These are phyloP conservation scores for Schwanniomyces etchellsii DNA, from an alignment of 1,139 yeast genomes.

Conservation along the genomic window DNA sequence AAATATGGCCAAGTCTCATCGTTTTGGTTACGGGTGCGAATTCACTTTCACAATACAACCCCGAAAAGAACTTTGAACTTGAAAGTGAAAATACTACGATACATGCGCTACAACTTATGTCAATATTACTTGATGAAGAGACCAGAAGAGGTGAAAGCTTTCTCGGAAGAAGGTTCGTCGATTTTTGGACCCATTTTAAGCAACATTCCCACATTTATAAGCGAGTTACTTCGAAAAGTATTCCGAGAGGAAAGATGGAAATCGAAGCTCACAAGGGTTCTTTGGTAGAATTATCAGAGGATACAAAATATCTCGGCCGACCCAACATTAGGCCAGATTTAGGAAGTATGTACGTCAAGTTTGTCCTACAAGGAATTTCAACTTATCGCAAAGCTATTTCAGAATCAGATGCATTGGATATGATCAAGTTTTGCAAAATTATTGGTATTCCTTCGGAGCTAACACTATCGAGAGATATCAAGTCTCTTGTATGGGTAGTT, in stretches of 20 bases:
- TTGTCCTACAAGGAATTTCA: constrained; percentile 25
- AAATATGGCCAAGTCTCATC: constrained; percentile 54
- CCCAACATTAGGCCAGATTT: neutral
- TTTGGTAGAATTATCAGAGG: neutral
- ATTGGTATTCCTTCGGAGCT: constrained; percentile 20
- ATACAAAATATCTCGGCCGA: neutral
- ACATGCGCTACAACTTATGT: constrained; percentile 19
- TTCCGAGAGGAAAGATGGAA: too few species aligned
- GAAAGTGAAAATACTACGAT: constrained; percentile 9
- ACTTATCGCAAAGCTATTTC: constrained; percentile 28
- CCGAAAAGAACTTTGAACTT: neutral
- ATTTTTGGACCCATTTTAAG: constrained; percentile 22
- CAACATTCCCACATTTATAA: neutral
- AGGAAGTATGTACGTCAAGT: constrained; percentile 13
- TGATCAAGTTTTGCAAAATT: constrained; percentile 19
- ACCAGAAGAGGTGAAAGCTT: constrained; percentile 20
- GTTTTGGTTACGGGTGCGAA: constrained; percentile 14
- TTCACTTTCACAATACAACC: too few species aligned
- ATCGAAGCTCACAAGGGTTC: too few species aligned
- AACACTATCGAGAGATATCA: constrained; percentile 20
- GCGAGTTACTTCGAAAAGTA: neutral
- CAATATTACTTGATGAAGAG: constrained; percentile 25
- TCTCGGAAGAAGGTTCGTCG: constrained; percentile 29
- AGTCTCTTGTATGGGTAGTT: constrained; percentile 29
- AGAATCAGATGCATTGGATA: constrained; percentile 24